Conservation (phyloP, 225 moss, liverwort and hornwort genomes). For the Anthoceros angustus region DNA sequence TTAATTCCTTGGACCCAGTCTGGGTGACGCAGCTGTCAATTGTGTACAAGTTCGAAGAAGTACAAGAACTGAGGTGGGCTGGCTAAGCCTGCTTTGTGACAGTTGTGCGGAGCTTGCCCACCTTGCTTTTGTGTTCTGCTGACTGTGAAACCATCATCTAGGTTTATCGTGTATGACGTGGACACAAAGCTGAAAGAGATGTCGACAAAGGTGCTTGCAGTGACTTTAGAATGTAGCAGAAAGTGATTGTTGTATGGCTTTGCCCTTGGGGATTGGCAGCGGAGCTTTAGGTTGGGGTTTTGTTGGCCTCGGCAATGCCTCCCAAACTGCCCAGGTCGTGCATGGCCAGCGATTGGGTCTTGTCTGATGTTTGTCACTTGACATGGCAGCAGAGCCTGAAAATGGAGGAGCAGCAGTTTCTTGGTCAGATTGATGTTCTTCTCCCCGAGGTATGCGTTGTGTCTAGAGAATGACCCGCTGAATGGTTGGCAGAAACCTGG, state of each 20-base stretch:
- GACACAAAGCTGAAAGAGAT: conserved; percentile 31
- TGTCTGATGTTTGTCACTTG: background rate
- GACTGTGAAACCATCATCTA: conserved; percentile 7
- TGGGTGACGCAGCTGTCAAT: conserved; percentile 41
- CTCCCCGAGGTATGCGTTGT: conserved; percentile 24
- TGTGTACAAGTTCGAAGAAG: conserved; percentile 35
- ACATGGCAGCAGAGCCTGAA: conserved; percentile 22
- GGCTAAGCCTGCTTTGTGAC: background rate
- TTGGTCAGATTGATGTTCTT: conserved; percentile 27
- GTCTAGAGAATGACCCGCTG: too few species aligned
- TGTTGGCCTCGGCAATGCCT: too few species aligned
- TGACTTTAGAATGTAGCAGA: conserved; percentile 13
- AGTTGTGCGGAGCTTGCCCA: background rate
- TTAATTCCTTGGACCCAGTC: conserved; percentile 28
- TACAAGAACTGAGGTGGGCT: conserved; percentile 28
- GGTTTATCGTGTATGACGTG: conserved; percentile 35
- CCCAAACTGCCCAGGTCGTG: too few species aligned
- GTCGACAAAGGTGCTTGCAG: conserved; percentile 17
- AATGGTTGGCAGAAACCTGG: background rate
- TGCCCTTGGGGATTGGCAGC: too few species aligned
- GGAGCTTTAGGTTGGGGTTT: too few species aligned
- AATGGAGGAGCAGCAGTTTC: conserved; percentile 34
- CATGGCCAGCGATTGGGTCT: too few species aligned
- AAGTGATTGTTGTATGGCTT: conserved; percentile 9
- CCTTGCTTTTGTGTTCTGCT: background rate